Evolutionary conservation across 306 rosid genomes (phyloP).

Genomic region (Quillaja saponaria): DNA sequence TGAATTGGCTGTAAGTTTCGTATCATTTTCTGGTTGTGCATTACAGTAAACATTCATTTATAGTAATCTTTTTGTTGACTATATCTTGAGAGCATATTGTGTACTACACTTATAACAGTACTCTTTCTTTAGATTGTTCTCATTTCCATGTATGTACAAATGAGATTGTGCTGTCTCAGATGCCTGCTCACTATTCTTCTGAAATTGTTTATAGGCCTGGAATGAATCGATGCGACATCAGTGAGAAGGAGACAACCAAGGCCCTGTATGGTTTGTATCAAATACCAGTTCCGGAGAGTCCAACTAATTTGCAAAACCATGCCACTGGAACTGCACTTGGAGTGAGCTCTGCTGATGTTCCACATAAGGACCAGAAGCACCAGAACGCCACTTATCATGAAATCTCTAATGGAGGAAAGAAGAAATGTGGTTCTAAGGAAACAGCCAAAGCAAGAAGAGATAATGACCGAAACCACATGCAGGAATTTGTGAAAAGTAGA

Average conservation of each 20-base stretch:
- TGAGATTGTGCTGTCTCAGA: constrained; percentile 10
- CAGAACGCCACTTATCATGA: constrained; percentile 36
- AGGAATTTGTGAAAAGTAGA: constrained; percentile 43
- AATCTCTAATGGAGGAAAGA: constrained; percentile 47
- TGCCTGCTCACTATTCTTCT: constrained; percentile 34
- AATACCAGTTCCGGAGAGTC: constrained; percentile 49
- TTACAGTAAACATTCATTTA: constrained; percentile 22
- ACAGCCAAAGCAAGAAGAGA: constrained; percentile 37
- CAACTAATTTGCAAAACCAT: constrained; percentile 39
- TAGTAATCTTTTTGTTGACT: constrained; percentile 15
- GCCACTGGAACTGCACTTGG: constrained; percentile 44
- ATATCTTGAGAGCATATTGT: constrained; percentile 20
- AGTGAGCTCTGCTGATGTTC: constrained; percentile 31
- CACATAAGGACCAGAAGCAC: constrained; percentile 38
- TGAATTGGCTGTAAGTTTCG: constrained; percentile 88
- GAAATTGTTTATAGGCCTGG: constrained; percentile 61
- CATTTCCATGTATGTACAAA: not conserved
- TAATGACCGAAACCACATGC: constrained; percentile 34
- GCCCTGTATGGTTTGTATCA: constrained; percentile 57
- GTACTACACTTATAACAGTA: constrained; percentile 13
- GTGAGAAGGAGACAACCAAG: constrained; percentile 68
- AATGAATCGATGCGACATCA: constrained; percentile 69
- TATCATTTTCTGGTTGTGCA: constrained; percentile 35
- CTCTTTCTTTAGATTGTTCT: not conserved
- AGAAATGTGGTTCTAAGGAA: constrained; percentile 45